Evolutionary conservation across 116 monocot genomes (phyloP).

Genomic region (Zostera marina): DNA sequence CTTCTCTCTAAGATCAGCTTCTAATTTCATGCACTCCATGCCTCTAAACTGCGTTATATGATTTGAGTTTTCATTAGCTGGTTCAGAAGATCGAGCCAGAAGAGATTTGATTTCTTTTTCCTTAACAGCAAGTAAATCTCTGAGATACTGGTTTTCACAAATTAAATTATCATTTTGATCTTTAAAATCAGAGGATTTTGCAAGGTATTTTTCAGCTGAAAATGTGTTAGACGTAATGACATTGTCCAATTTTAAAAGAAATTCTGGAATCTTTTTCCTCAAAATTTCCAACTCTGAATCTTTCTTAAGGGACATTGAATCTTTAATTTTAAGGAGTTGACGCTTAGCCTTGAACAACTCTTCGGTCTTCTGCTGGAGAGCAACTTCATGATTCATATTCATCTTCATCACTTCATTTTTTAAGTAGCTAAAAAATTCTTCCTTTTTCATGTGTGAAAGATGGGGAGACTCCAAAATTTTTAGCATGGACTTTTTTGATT

Average conservation of each 20-base stretch:
- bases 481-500: neutral
- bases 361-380: slow-evolving; percentile 78
- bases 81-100: slow-evolving; percentile 30
- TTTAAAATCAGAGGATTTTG: slow-evolving; percentile 25
- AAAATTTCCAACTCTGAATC: neutral
- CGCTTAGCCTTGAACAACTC: slow-evolving; percentile 58
- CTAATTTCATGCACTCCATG: slow-evolving; percentile 22
- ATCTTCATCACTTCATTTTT: slow-evolving; percentile 41
- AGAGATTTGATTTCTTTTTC: slow-evolving; percentile 29
- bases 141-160: slow-evolving; percentile 37
- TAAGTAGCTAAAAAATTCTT: neutral
- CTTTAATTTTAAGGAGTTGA: slow-evolving; percentile 18
- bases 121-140: slow-evolving; percentile 31
- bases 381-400: slow-evolving; percentile 62
- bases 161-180: slow-evolving; percentile 25
- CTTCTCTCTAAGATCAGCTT: slow-evolving; percentile 27
- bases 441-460: neutral
- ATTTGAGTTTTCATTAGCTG: slow-evolving; percentile 19
- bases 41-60: slow-evolving; percentile 34
- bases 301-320: neutral
- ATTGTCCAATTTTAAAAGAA: neutral
- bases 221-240: neutral
- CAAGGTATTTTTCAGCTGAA: slow-evolving; percentile 6
- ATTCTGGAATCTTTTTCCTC: slow-evolving; percentile 1
- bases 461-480: neutral